These are phyloP conservation scores for Pyrenula massariospora DNA, from an alignment of 495 filamentous ascomycete species.

Conservation along the genomic window DNA sequence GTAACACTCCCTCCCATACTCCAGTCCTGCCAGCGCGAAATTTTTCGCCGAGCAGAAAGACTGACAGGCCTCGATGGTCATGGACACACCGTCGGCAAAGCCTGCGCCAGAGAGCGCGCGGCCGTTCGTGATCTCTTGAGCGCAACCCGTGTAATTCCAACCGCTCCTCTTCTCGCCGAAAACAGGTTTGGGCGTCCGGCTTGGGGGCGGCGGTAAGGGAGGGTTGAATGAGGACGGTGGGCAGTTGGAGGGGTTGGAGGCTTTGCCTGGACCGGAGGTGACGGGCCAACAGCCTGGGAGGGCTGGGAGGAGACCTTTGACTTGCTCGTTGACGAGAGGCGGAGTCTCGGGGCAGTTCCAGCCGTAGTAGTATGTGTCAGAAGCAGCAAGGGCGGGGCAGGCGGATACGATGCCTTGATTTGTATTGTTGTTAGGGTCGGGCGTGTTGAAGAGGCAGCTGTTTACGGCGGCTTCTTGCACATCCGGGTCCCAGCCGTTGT, in stretches of 20 bases:
- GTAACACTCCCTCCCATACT: constrained; percentile 21
- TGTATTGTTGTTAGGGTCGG: constrained; percentile 1
- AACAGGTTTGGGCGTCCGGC: constrained; percentile 1
- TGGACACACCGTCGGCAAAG: constrained; percentile 6
- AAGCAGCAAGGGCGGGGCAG: constrained; percentile 17
- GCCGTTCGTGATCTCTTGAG: constrained; percentile 17
- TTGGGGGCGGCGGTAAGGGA: not conserved
- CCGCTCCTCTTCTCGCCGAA: constrained; percentile 3
- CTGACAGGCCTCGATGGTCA: constrained; percentile 26
- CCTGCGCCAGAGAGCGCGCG: constrained; percentile 14
- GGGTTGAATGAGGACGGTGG: not conserved
- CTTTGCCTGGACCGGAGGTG: constrained; percentile 18
- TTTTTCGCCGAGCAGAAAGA: constrained; percentile 16
- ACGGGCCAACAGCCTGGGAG: constrained; percentile 33
- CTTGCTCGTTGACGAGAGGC: constrained; percentile 19
- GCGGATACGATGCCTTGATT: constrained; percentile 10
- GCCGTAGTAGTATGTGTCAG: constrained; percentile 8
- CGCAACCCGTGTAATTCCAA: constrained; percentile 12
- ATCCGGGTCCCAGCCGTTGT: constrained; percentile 31
- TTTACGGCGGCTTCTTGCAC: constrained; percentile 20
- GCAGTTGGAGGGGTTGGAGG: constrained; percentile 2
- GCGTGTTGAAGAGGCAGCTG: constrained; percentile 11
- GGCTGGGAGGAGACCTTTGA: constrained; percentile 20
- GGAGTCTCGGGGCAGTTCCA: constrained; percentile 10
- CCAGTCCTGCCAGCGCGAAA: constrained; percentile 18